A percentile compares a stretch with the other conserved stretches of the same genome.
These are phyloP conservation scores for Marasmius oreades DNA, from an alignment of 1,284 basidiomycete genomes.

Conservation along the genomic window DNA sequence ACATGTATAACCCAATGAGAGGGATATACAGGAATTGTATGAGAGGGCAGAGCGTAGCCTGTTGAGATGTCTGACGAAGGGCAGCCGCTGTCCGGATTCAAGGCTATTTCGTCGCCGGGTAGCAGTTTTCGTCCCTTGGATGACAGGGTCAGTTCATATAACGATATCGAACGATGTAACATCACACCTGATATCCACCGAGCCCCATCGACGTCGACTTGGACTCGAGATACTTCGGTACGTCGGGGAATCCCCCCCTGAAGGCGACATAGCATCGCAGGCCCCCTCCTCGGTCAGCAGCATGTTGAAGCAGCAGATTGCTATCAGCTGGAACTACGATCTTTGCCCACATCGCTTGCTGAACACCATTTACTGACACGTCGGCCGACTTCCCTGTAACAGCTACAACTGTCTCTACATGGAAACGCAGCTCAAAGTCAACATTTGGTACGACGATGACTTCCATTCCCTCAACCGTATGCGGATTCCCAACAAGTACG, in stretches of 20 bases:
- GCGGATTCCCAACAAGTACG: constrained; percentile 55
- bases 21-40: constrained; percentile 43
- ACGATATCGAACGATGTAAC: not conserved
- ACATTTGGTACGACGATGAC: constrained; percentile 39
- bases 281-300: constrained; percentile 27
- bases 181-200: constrained; percentile 53
- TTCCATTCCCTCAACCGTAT: constrained; percentile 57
- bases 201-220: constrained; percentile 60
- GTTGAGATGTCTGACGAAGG: constrained; percentile 5
- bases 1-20: constrained; percentile 51
- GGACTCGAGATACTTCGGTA: constrained; percentile 58
- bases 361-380: constrained; percentile 40
- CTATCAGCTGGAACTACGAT: constrained; percentile 43
- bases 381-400: constrained; percentile 51
- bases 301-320: constrained; percentile 39
- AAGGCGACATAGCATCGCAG: constrained; percentile 58
- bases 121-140: constrained; percentile 45
- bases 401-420: constrained; percentile 46
- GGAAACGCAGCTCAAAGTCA: constrained; percentile 41
- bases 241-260: constrained; percentile 57
- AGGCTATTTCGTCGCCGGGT: constrained; percentile 40
- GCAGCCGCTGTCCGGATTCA: constrained; percentile 29
- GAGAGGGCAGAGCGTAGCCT: constrained; percentile 16
- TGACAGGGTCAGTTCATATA: not conserved
- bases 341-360: constrained; percentile 45